Percentiles rank a stretch among this genome's conserved stretches.
Conservation (phyloP, 179 eudicot species). For the Camellia oleifera region DNA sequence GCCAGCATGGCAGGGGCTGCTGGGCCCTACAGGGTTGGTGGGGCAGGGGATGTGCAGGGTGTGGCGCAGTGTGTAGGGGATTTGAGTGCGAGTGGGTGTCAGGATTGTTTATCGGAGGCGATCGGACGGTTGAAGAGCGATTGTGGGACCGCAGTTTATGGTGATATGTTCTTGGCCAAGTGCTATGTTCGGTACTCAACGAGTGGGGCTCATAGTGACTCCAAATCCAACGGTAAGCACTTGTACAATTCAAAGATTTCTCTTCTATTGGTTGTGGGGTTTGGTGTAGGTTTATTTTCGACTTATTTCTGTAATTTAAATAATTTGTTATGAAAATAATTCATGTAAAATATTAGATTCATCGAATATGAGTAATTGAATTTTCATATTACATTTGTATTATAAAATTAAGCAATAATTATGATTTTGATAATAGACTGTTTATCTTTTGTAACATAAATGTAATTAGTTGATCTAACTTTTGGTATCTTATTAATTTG, state of each 20-base stretch:
- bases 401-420: no score
- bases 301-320: no score
- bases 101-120: constrained; percentile 72
- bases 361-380: no score
- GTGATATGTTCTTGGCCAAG: constrained; percentile 80
- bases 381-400: no score
- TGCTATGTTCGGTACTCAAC: constrained; percentile 73
- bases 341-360: no score
- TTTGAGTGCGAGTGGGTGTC: constrained; percentile 62
- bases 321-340: no score
- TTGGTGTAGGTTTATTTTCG: no score
- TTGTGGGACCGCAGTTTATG: constrained; percentile 61
- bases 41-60: constrained; percentile 61
- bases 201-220: constrained; percentile 10
- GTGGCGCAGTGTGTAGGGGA: constrained; percentile 95
- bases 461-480: no score
- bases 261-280: no score
- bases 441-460: no score
- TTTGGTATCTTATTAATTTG: no score
- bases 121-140: constrained; percentile 58
- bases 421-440: no score
- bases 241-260: neutral
- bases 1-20: constrained; percentile 34
- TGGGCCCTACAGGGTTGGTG: constrained; percentile 45
- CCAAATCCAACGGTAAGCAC: constrained; percentile 20